Evolutionary conservation across 768 basidiomycete genomes (phyloP).

Genomic region (Leccinum uliginosum): DNA sequence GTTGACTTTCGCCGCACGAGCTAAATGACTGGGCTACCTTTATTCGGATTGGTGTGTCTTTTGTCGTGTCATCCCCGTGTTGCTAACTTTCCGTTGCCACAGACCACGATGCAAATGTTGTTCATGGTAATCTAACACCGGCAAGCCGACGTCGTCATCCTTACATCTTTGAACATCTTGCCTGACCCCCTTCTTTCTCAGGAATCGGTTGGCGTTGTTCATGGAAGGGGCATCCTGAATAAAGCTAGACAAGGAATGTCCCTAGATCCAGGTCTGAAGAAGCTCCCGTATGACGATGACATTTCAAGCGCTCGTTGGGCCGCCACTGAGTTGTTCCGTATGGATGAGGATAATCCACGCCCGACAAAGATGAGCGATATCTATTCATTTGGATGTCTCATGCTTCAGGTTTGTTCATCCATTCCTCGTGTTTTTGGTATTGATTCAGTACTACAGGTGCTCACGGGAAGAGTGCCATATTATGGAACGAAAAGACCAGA

Average conservation of each 20-base stretch:
- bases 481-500: conserved; percentile 6
- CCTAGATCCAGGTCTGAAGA: neutral
- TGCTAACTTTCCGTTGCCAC: neutral
- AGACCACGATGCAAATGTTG: neutral
- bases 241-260: neutral
- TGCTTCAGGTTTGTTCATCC: conserved; percentile 11
- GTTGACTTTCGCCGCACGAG: neutral
- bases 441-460: neutral
- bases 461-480: conserved; percentile 7
- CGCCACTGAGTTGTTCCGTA: conserved; percentile 8
- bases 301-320: conserved; percentile 10
- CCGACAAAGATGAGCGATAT: conserved; percentile 14
- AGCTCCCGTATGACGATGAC: neutral
- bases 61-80: neutral
- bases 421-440: neutral
- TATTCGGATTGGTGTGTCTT: neutral
- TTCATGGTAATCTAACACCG: conserved; percentile 9
- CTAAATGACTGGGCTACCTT: conserved; percentile 8
- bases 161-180: neutral
- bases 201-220: conserved; percentile 1
- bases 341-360: neutral
- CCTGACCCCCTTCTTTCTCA: neutral
- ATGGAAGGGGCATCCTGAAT: conserved; percentile 3
- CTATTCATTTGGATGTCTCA: conserved; percentile 14
- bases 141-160: neutral